phyloP scores from a whole-genome alignment of 768 basidiomycete species.

The Boletus subcaerulescens region DNA sequence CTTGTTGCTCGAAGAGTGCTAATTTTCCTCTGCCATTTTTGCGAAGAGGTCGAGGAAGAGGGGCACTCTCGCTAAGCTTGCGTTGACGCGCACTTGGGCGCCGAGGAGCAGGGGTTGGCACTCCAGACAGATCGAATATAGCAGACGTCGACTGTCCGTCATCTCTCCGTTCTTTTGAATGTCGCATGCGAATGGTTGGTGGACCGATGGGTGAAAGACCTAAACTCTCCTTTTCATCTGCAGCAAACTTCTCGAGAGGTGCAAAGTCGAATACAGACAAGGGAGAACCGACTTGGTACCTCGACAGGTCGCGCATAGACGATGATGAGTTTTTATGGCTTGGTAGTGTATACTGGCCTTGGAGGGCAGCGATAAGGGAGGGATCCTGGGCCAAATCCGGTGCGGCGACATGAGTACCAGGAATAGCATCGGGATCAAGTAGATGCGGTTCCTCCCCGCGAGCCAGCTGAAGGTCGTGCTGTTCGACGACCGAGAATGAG shows the following conservation, averaged over 20 bases:
- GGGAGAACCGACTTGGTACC: slow-evolving; percentile 61
- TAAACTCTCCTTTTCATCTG: slow-evolving; percentile 60
- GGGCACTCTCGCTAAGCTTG: slow-evolving; percentile 82
- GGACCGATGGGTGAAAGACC: slow-evolving; percentile 48
- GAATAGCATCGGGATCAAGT: slow-evolving; percentile 11
- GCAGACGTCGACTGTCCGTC: slow-evolving; percentile 4
- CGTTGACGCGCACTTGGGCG: slow-evolving; percentile 59
- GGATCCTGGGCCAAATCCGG: slow-evolving; percentile 42
- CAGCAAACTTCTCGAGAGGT: slow-evolving; percentile 74
- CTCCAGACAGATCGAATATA: slow-evolving; percentile 15
- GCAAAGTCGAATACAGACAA: slow-evolving; percentile 68
- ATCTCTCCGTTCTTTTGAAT: slow-evolving; percentile 10
- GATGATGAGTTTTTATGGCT: slow-evolving; percentile 27
- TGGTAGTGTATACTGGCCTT: slow-evolving; percentile 19
- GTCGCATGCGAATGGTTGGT: slow-evolving; percentile 13
- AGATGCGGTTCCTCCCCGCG: slow-evolving; percentile 28
- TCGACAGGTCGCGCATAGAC: slow-evolving; percentile 52
- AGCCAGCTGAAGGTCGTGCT: slow-evolving; percentile 44
- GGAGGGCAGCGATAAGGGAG: slow-evolving; percentile 36
- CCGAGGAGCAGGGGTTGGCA: slow-evolving; percentile 2
- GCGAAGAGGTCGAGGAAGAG: slow-evolving; percentile 57
- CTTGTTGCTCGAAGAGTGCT: slow-evolving; percentile 77
- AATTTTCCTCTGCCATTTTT: slow-evolving; percentile 76
- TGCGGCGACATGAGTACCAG: slow-evolving; percentile 1
- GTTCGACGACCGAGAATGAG: slow-evolving; percentile 47